Evolutionary conservation across 2,329 filamentous ascomycete species (phyloP), one percentile per base, ranked within the genome.

Genomic region (Monosporascus cannonballus): DNA sequence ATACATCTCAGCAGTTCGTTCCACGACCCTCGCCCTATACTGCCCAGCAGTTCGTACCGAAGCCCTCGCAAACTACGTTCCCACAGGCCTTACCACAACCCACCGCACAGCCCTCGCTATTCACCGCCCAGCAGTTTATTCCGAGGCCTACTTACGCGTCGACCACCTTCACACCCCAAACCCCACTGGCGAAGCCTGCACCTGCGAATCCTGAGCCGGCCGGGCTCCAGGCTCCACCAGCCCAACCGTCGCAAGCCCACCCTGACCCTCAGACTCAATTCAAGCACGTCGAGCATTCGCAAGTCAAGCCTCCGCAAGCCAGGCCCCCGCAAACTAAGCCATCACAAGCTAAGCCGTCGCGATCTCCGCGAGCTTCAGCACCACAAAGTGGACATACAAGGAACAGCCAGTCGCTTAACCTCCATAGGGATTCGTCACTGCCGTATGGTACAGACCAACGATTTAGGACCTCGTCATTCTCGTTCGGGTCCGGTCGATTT

Each of bases 1-100:
- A 69, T 47, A 67, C 68, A 8, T 54, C 65, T 4, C 72, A 73
- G 22, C 67, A 68, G 45, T 73, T 73, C 50, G 55, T 61, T 14
- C 65, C 67, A 17, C 67, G 60, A 49, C 51, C 60, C 51, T 50
- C 57, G 46, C 57, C 55, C 25, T 63, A 61, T 50, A 60, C 57
- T 6, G 5, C 54, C n/a, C 61, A 61, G 17, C 64, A 64, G 27
- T 64, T 63, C 25, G 47, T 54, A 4, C 51, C 47, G 9, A 54
- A 54, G n/a, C 18, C 34, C 41, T n/a, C 51, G 3, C 54, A 53
- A 36, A 56, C 57, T 25, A 51, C 52, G 22, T 51, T 58, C n/a
- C 57, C 55, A 39, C 54, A 57, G 24, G 55, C 49, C n/a, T 49
- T 50, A 24, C 56, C 56, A 42, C 58, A 56, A 20, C 49, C 25